A percentile compares a stretch with the other conserved stretches of the same genome.
Evolutionary conservation across 2,329 filamentous ascomycete genomes (phyloP).

Genomic region (Amauroascus verrucosus): DNA sequence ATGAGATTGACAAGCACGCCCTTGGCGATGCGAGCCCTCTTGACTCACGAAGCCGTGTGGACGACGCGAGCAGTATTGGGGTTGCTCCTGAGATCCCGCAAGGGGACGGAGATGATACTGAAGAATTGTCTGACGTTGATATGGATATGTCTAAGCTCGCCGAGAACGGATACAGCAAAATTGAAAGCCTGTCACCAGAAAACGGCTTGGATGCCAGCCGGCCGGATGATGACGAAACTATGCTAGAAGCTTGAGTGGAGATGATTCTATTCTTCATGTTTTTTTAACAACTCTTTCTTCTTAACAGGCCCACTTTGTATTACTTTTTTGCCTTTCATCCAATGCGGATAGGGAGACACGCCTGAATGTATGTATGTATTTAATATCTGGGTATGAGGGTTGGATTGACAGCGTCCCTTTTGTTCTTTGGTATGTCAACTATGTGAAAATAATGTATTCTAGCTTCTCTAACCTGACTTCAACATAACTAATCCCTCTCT

Average conservation of each 20-base stretch:
- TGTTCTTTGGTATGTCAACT: background rate
- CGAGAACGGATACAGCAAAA: background rate
- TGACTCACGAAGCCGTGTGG: slow-evolving; percentile 4
- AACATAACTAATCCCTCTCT: background rate
- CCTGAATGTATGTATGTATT: background rate
- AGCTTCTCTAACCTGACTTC: background rate
- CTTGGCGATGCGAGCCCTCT: slow-evolving; percentile 5
- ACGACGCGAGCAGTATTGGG: slow-evolving; percentile 9
- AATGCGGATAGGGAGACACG: background rate
- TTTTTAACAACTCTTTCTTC: background rate
- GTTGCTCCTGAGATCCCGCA: background rate
- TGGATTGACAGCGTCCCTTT: background rate
- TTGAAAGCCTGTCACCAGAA: slow-evolving; percentile 3
- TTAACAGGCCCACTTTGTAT: background rate
- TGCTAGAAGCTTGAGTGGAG: slow-evolving; percentile 10
- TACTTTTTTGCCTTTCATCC: background rate
- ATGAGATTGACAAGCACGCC: slow-evolving; percentile 10
- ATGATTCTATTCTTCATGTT: background rate
- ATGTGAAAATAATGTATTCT: background rate
- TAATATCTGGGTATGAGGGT: background rate
- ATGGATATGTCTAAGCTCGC: slow-evolving; percentile 9
- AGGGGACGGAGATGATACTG: slow-evolving; percentile 9
- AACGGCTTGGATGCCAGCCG: slow-evolving; percentile 3
- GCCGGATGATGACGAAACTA: slow-evolving; percentile 12
- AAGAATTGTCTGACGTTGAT: slow-evolving; percentile 13